These are phyloP conservation scores for Chytriomyces confervae DNA, from an alignment of 192 early-diverging fungal genomes.

Conservation along the genomic window DNA sequence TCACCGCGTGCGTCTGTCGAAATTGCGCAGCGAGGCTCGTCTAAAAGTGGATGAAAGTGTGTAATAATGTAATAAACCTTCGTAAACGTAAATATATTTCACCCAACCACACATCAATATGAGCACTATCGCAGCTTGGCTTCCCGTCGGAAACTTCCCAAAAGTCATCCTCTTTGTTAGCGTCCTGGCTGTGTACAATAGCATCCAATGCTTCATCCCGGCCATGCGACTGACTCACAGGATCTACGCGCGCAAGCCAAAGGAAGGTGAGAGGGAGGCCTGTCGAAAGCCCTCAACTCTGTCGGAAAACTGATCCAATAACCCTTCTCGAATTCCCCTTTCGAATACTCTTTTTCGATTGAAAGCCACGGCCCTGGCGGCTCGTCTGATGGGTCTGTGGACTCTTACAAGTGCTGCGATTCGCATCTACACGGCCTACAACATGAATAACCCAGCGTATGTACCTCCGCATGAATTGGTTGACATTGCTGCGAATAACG, in stretches of 20 bases:
- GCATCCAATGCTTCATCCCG: conserved; percentile 81
- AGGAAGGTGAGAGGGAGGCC: conserved; percentile 53
- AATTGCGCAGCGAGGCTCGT: background rate
- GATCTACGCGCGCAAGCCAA: conserved; percentile 73
- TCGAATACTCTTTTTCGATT: conserved; percentile 3
- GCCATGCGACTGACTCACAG: conserved; percentile 71
- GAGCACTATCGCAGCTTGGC: background rate
- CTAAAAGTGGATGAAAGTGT: background rate
- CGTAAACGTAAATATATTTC: too few species aligned
- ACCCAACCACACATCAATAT: background rate
- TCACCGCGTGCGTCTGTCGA: background rate
- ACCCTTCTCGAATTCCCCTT: background rate
- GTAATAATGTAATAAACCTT: too few species aligned
- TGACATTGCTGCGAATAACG: background rate
- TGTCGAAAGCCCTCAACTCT: background rate
- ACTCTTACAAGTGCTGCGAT: conserved; percentile 81
- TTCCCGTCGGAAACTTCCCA: conserved; percentile 48
- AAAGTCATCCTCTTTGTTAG: conserved; percentile 79
- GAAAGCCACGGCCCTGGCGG: conserved; percentile 79
- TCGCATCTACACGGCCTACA: conserved; percentile 84
- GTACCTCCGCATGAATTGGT: conserved; percentile 15
- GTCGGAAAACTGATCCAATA: background rate
- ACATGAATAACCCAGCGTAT: conserved; percentile 74
- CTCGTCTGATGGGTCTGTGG: conserved; percentile 88
- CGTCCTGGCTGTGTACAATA: conserved; percentile 81